Evolutionary conservation across 2,329 filamentous ascomycete species (phyloP).

Genomic region (Hymenoscyphus fructigenus): DNA sequence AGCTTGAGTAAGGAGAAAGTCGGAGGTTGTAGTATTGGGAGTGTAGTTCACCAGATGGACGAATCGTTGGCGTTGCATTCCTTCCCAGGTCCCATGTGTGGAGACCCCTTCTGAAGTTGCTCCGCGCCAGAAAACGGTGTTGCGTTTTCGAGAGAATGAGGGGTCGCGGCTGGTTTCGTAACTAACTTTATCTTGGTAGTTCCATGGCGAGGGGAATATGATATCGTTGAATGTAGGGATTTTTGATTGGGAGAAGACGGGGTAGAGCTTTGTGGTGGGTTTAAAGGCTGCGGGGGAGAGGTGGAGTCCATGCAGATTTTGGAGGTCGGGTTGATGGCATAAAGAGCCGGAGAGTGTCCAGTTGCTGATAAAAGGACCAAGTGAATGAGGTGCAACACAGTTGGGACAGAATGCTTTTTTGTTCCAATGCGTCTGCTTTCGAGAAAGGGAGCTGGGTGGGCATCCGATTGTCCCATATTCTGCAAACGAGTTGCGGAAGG

Average conservation of each 20-base stretch:
- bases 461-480: slow-evolving; percentile 40
- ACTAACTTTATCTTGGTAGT: slow-evolving; percentile 40
- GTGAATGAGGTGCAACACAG: slow-evolving; percentile 40
- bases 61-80: slow-evolving; percentile 60
- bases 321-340: slow-evolving; percentile 50
- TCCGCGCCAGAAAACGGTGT: slow-evolving; percentile 55
- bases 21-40: slow-evolving; percentile 39
- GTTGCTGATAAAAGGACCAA: slow-evolving; percentile 24
- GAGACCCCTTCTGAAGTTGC: slow-evolving; percentile 45
- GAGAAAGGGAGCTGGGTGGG: slow-evolving; percentile 46
- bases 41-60: slow-evolving; percentile 51
- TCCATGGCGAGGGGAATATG: slow-evolving; percentile 44
- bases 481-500: slow-evolving; percentile 28
- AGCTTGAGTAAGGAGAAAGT: slow-evolving; percentile 28
- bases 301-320: slow-evolving; percentile 52
- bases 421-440: slow-evolving; percentile 42
- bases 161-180: slow-evolving; percentile 43
- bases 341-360: slow-evolving; percentile 43
- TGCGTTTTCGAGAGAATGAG: slow-evolving; percentile 43
- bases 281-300: slow-evolving; percentile 45
- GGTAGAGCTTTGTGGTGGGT: slow-evolving; percentile 48
- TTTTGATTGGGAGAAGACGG: slow-evolving; percentile 57
- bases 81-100: slow-evolving; percentile 45
- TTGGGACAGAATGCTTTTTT: slow-evolving; percentile 36
- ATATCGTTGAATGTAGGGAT: slow-evolving; percentile 55